Conservation (phyloP, 768 basidiomycete genomes). For the Calocybe gangraenosa region DNA sequence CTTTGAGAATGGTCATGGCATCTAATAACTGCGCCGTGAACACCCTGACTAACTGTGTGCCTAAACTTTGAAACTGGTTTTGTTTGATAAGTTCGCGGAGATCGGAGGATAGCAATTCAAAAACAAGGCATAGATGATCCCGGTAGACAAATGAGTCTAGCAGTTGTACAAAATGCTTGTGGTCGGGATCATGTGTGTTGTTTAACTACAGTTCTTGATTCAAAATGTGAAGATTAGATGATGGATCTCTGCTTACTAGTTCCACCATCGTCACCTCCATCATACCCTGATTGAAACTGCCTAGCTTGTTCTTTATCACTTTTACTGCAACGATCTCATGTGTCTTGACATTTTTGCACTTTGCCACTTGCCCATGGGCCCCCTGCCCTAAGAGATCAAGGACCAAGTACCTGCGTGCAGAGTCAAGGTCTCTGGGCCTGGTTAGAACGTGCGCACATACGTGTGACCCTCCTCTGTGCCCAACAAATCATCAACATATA, state of each 20-base stretch:
- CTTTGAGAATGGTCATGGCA: conserved; percentile 87
- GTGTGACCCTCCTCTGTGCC: conserved; percentile 94
- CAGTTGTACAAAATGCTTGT: conserved; percentile 95
- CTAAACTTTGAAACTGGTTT: conserved; percentile 97
- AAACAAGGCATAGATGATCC: conserved; percentile 95
- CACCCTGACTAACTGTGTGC: conserved; percentile 96
- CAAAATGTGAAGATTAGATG: conserved; percentile 1
- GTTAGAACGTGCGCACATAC: conserved; percentile 39
- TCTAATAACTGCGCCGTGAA: conserved; percentile 96
- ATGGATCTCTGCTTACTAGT: conserved; percentile 70
- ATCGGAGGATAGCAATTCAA: conserved; percentile 94
- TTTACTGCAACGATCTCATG: conserved; percentile 99
- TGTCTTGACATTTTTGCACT: conserved; percentile 99
- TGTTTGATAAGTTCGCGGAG: conserved; percentile 99
- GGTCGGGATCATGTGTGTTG: conserved; percentile 87
- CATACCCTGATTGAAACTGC: conserved; percentile 99
- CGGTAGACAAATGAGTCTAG: conserved; percentile 96
- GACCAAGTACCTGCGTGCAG: conserved; percentile 74
- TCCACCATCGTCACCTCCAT: conserved; percentile 99
- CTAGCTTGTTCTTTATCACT: conserved; percentile 99
- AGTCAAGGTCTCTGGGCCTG: conserved; percentile 11
- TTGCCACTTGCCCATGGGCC: conserved; percentile 98
- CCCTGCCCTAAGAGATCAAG: conserved; percentile 98
- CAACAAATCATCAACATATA: conserved; percentile 98
- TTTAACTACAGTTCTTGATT: conserved; percentile 63